Evolutionary conservation across 2,329 filamentous ascomycete species (phyloP).

Genomic region (Curvularia verruculosa): DNA sequence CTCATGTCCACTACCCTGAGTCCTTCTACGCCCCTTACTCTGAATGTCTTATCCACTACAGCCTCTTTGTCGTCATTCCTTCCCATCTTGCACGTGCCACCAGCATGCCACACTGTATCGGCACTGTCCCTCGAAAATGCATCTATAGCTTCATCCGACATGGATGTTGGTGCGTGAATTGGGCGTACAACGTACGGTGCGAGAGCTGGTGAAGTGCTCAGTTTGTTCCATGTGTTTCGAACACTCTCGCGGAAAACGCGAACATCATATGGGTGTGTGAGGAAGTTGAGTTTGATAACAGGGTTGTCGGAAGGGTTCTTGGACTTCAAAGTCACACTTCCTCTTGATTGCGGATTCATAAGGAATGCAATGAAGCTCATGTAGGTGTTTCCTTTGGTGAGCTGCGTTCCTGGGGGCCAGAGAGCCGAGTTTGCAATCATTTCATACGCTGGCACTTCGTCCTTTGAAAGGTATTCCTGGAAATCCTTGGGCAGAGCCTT

Average conservation of each 20-base stretch:
- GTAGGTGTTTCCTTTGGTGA: slow-evolving; percentile 45
- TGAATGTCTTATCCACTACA: slow-evolving; percentile 47
- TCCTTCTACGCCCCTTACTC: slow-evolving; percentile 47
- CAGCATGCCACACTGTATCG: slow-evolving; percentile 47
- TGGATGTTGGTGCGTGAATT: slow-evolving; percentile 53
- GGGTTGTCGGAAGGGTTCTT: slow-evolving; percentile 59
- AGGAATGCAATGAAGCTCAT: slow-evolving; percentile 53
- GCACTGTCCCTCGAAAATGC: slow-evolving; percentile 38
- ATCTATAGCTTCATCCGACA: slow-evolving; percentile 58
- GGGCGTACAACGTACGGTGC: slow-evolving; percentile 56
- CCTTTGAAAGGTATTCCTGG: slow-evolving; percentile 54
- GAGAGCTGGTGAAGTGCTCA: slow-evolving; percentile 57
- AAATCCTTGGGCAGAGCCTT: slow-evolving; percentile 54
- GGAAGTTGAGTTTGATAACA: slow-evolving; percentile 60
- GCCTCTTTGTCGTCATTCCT: slow-evolving; percentile 39
- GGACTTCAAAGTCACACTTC: slow-evolving; percentile 60
- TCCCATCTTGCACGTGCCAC: slow-evolving; percentile 49
- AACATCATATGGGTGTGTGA: slow-evolving; percentile 62
- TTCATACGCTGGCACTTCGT: slow-evolving; percentile 65
- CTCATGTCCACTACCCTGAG: slow-evolving; percentile 50
- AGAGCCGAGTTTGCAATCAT: slow-evolving; percentile 47
- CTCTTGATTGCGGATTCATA: slow-evolving; percentile 57
- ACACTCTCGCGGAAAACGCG: slow-evolving; percentile 38
- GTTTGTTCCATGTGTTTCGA: slow-evolving; percentile 50
- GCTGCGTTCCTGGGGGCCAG: slow-evolving; percentile 33